Conservation (phyloP, 2,329 filamentous ascomycete genomes). For the Tympanopsis confertula region DNA sequence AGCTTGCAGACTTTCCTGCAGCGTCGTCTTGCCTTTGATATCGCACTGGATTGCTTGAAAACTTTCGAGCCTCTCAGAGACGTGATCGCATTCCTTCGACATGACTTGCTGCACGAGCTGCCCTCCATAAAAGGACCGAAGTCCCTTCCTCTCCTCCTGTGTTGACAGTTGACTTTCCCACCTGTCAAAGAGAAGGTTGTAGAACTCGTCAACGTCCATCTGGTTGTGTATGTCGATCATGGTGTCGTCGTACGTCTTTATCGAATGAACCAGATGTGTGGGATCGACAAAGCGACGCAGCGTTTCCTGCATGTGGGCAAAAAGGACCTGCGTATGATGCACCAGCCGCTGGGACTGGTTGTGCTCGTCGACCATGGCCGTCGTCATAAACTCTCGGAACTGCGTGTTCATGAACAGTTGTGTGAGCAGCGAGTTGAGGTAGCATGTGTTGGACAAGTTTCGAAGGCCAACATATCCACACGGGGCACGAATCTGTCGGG, state of each 20-base stretch:
- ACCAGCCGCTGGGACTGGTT: conserved; percentile 56
- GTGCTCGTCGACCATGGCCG: conserved; percentile 41
- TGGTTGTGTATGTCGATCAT: conserved; percentile 79
- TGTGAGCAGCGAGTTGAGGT: conserved; percentile 86
- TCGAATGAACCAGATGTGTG: conserved; percentile 56
- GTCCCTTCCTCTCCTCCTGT: conserved; percentile 54
- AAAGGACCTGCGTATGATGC: conserved; percentile 67
- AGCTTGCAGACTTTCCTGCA: conserved; percentile 82
- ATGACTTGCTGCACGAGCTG: conserved; percentile 90
- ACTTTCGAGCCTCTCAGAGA: conserved; percentile 79
- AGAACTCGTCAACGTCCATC: conserved; percentile 98
- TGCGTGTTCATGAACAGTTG: conserved; percentile 92
- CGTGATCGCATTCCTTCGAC: conserved; percentile 85
- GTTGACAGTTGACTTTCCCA: conserved; percentile 73
- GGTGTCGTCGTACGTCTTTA: conserved; percentile 72
- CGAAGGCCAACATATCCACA: conserved; percentile 81
- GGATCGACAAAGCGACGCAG: conserved; percentile 66
- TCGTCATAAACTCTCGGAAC: conserved; percentile 76
- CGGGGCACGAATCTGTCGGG: conserved; percentile 57
- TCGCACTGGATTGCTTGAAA: conserved; percentile 95
- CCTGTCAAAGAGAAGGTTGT: conserved; percentile 82
- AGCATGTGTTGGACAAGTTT: conserved; percentile 93
- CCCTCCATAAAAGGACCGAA: conserved; percentile 81
- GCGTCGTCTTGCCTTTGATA: conserved; percentile 77
- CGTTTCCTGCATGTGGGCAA: conserved; percentile 76